A percentile compares a stretch with the other conserved stretches of the same genome.
Conservation (phyloP, 805 yeast species). For the Millerozyma acaciae region DNA sequence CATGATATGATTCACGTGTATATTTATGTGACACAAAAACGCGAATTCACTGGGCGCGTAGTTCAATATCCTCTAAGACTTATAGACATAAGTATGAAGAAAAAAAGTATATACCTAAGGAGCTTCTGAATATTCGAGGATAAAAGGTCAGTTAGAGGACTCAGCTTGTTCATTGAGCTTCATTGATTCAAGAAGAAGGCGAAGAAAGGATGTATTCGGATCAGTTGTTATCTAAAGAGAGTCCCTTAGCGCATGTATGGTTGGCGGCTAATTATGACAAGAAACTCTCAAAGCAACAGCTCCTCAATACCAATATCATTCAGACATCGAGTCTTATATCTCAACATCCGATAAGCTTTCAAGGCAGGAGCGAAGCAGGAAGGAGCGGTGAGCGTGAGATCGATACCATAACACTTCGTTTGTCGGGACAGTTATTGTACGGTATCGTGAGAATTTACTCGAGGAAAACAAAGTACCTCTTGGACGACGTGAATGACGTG, state of each 20-base stretch:
- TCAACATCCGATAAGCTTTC: conserved; percentile 53
- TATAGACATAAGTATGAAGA: too few relatives aligned
- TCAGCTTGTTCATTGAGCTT: too few relatives aligned
- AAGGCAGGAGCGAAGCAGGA: conserved; percentile 3
- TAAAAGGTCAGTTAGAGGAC: too few relatives aligned
- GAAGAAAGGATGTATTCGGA: conserved; percentile 29
- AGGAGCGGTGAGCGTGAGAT: conserved; percentile 16
- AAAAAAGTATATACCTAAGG: too few relatives aligned
- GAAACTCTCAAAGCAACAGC: conserved; percentile 67
- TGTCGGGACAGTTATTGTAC: conserved; percentile 79
- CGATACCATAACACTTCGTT: conserved; percentile 69
- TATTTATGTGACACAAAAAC: not conserved
- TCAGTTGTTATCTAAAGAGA: conserved; percentile 58
- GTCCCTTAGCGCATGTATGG: conserved; percentile 90
- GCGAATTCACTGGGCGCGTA: too few relatives aligned
- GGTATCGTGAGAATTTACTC: conserved; percentile 88
- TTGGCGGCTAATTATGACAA: conserved; percentile 86
- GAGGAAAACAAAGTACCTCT: conserved; percentile 73
- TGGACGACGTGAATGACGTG: conserved; percentile 81
- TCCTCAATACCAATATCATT: conserved; percentile 65
- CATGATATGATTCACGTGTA: conserved; percentile 1
- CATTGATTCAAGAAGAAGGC: not conserved
- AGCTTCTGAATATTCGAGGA: too few relatives aligned
- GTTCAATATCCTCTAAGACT: too few relatives aligned
- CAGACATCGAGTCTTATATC: conserved; percentile 45